phyloP scores from a whole-genome alignment of 2,329 filamentous ascomycete genomes.

The Epichloe gansuensis region DNA sequence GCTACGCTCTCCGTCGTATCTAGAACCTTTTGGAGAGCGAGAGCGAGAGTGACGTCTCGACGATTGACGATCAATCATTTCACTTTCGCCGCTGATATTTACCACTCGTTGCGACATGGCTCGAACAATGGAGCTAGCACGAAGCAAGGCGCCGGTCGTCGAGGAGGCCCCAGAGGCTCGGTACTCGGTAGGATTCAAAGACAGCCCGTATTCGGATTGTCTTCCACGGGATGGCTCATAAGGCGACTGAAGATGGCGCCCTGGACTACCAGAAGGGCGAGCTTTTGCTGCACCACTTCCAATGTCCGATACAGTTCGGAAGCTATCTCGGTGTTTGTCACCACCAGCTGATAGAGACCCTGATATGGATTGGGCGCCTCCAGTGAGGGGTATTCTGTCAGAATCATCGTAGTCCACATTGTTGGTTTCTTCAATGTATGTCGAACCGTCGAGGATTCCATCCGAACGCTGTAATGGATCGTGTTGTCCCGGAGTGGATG shows the following conservation, averaged over 20 bases:
- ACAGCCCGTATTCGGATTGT: slow-evolving; percentile 44
- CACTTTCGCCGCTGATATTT: slow-evolving; percentile 87
- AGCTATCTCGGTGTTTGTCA: slow-evolving; percentile 36
- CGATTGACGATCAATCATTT: slow-evolving; percentile 62
- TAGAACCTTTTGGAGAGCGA: slow-evolving; percentile 37
- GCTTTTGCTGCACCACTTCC: slow-evolving; percentile 40
- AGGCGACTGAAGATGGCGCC: slow-evolving; percentile 45
- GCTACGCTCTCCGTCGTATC: slow-evolving; percentile 16
- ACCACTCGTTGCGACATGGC: slow-evolving; percentile 95
- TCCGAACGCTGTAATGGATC: slow-evolving; percentile 16
- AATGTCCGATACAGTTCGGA: slow-evolving; percentile 42
- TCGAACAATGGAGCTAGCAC: slow-evolving; percentile 63
- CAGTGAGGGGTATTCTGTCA: slow-evolving; percentile 44
- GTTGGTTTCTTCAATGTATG: slow-evolving; percentile 22
- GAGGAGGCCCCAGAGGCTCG: slow-evolving; percentile 50
- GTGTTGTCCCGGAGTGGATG: slow-evolving; percentile 11
- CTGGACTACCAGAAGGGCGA: slow-evolving; percentile 40
- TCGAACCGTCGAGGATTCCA: slow-evolving; percentile 17
- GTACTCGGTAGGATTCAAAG: slow-evolving; percentile 36
- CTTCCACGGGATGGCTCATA: slow-evolving; percentile 29
- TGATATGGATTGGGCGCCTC: slow-evolving; percentile 41
- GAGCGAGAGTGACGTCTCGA: slow-evolving; percentile 48
- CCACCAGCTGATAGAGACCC: slow-evolving; percentile 31
- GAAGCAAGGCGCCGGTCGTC: slow-evolving; percentile 49
- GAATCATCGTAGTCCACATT: slow-evolving; percentile 35